Evolutionary conservation across 306 rosid genomes (phyloP).

Genomic region (Fragaria iinumae): DNA sequence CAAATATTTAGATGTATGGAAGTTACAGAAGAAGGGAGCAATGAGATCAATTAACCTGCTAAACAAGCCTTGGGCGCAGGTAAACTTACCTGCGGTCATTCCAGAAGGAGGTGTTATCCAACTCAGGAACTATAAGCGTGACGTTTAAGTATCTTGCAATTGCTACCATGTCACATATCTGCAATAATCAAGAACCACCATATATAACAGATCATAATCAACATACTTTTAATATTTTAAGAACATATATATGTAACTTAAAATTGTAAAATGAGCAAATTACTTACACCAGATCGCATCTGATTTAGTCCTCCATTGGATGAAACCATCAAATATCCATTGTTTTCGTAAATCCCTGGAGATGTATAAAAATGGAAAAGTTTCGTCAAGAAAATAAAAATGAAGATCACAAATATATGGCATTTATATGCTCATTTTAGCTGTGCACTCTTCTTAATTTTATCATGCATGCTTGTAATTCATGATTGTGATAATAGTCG

Average conservation of each 20-base stretch:
- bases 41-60: not conserved
- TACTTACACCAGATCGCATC: constrained; percentile 71
- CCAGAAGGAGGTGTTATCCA: constrained; percentile 74
- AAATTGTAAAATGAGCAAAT: not conserved
- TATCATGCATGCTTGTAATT: not conserved
- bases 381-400: not conserved
- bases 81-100: constrained; percentile 51
- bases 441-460: not conserved
- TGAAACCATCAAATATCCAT: constrained; percentile 71
- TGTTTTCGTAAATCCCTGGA: constrained; percentile 54
- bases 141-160: constrained; percentile 61
- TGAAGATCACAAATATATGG: not conserved
- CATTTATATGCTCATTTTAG: not conserved
- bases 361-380: not conserved
- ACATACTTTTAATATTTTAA: not conserved
- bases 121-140: constrained; percentile 64
- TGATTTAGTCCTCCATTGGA: constrained; percentile 79
- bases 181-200: not conserved
- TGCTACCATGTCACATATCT: constrained; percentile 80
- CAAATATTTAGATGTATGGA: not conserved
- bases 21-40: not conserved
- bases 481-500: not conserved
- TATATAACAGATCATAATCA: not conserved
- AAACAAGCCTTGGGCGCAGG: not conserved
- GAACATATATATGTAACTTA: not conserved